These are phyloP conservation scores for Triticum turgidum DNA, from an alignment of 176 grass and related monocot species.

Conservation along the genomic window DNA sequence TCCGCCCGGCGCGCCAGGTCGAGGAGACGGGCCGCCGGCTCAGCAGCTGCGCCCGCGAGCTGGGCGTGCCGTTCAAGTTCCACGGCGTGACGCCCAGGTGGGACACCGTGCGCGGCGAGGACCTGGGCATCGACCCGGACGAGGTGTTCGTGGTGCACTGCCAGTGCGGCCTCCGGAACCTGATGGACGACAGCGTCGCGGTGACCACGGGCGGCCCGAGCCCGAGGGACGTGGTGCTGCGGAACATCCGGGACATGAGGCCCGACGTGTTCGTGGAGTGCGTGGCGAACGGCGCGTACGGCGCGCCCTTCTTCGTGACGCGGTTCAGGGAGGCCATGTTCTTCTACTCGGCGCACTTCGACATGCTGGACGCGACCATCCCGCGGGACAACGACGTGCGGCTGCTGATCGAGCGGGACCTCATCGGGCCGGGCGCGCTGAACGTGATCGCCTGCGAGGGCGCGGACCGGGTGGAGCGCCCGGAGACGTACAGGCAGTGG, in stretches of 20 bases:
- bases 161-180: neutral
- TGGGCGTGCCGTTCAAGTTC: constrained; percentile 43
- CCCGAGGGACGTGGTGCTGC: constrained; percentile 28
- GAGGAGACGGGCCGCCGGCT: constrained; percentile 47
- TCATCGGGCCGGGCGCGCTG: constrained; percentile 3
- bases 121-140: constrained; percentile 23
- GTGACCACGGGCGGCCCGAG: neutral
- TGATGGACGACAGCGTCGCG: constrained; percentile 11
- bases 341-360: constrained; percentile 28
- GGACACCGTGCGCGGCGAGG: neutral
- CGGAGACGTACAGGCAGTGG: constrained; percentile 52
- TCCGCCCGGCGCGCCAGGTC: constrained; percentile 39
- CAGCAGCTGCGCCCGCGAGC: constrained; percentile 7
- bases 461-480: constrained; percentile 37
- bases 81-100: neutral
- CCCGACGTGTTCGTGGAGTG: constrained; percentile 25
- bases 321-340: constrained; percentile 40
- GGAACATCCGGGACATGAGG: constrained; percentile 10
- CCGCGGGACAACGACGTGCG: constrained; percentile 28
- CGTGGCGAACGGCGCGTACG: neutral
- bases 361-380: constrained; percentile 31
- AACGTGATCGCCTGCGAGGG: constrained; percentile 52
- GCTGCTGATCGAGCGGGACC: constrained; percentile 32
- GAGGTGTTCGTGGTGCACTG: constrained; percentile 32
- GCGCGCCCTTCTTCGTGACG: constrained; percentile 34